A percentile compares a stretch with the other conserved stretches of the same genome.
Evolutionary conservation across 1,284 basidiomycete genomes (phyloP).

Genomic region (Rhodotorula sp.): DNA sequence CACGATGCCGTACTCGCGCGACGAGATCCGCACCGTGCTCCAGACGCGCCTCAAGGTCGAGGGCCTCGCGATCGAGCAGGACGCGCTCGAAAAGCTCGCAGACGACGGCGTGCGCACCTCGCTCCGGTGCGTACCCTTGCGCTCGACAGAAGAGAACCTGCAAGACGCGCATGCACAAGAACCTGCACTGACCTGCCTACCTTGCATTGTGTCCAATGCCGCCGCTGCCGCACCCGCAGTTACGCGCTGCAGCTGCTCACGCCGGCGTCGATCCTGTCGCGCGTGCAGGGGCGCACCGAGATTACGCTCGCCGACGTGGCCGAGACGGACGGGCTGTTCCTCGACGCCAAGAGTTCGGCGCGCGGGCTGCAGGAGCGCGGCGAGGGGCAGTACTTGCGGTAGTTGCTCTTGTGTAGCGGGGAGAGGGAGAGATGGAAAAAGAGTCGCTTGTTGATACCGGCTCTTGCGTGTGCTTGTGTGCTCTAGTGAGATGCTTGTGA

Average conservation of each 20-base stretch:
- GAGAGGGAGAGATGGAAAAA: not conserved
- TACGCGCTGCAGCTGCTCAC: conserved; percentile 90
- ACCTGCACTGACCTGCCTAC: conserved; percentile 78
- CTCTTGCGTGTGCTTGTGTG: not conserved
- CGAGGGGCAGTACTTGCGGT: conserved; percentile 40
- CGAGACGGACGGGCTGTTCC: conserved; percentile 82
- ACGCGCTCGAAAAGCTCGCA: conserved; percentile 78
- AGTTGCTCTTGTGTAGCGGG: not conserved
- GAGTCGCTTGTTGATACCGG: not conserved
- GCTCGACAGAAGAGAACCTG: conserved; percentile 68
- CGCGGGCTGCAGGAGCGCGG: conserved; percentile 25
- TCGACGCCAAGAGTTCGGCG: conserved; percentile 72
- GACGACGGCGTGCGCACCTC: conserved; percentile 80
- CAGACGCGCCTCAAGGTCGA: conserved; percentile 84
- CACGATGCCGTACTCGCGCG: conserved; percentile 78
- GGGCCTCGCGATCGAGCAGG: conserved; percentile 72
- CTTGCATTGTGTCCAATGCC: conserved; percentile 57
- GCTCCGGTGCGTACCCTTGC: conserved; percentile 64
- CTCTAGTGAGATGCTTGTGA: not conserved
- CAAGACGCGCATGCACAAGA: conserved; percentile 78
- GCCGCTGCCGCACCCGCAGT: conserved; percentile 52
- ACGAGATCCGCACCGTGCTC: conserved; percentile 84
- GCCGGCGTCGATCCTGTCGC: conserved; percentile 85
- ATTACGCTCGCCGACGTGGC: conserved; percentile 83
- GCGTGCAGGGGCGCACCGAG: conserved; percentile 72